Conservation (phyloP, 2,329 filamentous ascomycete genomes). For the Hymenoscyphus occultus region DNA sequence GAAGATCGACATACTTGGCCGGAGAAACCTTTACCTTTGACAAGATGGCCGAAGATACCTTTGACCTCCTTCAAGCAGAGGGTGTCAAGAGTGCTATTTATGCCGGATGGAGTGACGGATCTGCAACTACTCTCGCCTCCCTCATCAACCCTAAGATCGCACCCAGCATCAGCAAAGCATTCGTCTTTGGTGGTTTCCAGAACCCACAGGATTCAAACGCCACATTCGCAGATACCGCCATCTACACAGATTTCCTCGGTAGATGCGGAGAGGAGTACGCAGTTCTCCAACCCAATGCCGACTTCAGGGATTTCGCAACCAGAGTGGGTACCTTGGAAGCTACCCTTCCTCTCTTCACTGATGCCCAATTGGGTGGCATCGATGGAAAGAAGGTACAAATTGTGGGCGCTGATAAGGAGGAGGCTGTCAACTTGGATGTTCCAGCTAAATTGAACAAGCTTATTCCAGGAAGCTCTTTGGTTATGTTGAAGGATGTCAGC, state of each 20-base stretch:
- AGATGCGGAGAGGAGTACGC: constrained; percentile 40
- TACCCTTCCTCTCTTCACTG: constrained; percentile 37
- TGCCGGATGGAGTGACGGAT: constrained; percentile 44
- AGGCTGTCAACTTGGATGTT: constrained; percentile 42
- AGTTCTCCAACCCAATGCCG: constrained; percentile 37
- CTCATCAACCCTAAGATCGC: constrained; percentile 37
- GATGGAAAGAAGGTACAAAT: constrained; percentile 33
- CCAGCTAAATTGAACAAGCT: constrained; percentile 37
- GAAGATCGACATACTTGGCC: constrained; percentile 39
- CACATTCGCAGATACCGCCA: constrained; percentile 36
- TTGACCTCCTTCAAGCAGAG: constrained; percentile 34
- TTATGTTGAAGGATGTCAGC: constrained; percentile 40
- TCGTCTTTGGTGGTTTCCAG: constrained; percentile 40
- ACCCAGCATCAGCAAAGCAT: constrained; percentile 40
- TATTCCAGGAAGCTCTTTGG: constrained; percentile 40
- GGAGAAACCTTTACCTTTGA: constrained; percentile 41
- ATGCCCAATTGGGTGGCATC: constrained; percentile 25
- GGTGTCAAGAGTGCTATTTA: constrained; percentile 37
- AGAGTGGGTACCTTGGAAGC: constrained; percentile 40
- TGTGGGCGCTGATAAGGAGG: constrained; percentile 36
- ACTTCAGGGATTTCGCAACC: constrained; percentile 39
- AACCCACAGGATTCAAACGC: constrained; percentile 38
- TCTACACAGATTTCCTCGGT: constrained; percentile 38
- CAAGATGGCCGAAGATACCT: constrained; percentile 40
- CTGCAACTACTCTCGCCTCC: constrained; percentile 39